Base-by-base conservation (phyloP, 805 yeast species). In the Ogataea naganishii region DNA sequence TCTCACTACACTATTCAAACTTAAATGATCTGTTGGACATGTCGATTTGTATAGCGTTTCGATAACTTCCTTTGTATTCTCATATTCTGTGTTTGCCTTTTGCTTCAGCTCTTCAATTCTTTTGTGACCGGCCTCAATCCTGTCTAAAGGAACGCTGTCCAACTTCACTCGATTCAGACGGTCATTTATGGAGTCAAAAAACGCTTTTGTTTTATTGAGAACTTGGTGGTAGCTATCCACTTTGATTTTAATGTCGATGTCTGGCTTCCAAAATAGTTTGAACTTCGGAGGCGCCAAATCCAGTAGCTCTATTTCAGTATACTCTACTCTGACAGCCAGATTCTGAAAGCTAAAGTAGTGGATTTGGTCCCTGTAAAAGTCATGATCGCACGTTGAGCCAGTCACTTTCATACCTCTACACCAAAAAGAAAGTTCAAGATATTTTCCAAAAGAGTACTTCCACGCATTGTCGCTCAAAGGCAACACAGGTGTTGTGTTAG, bases 381-480 rank as follows among this genome's bases (percentile, higher is more conserved):
- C 85, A 54, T 89, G 96, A 0, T 65, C 55, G 52, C 98, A 92
- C 14, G 68, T 64, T 2, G 55, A 44, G 1, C 79, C 80, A 31
- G 68, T 55, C 3, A 76, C 80, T 5, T 75, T 62, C 33, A 75
- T 60, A 10, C 70, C 62, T 22, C 74, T 58, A 32, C 80, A 72
- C 82, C 94, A 85, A 49, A 88, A 88, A 18, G 80, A 63, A 14
- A 88, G 60, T 57, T 92, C 97, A 15, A 92, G 60, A 49, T 82
- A 92, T 48, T 94, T 94, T 1, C 97, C 98, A 54, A 92, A 79
- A 0, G 97, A 89, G 39, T 77, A 78, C 46, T 79, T 85, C 79
- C 94, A 88, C 0, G 96, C 77, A 23, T 76, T 76, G 28, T 85
- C 89, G 43, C 82, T 80, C 79, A 94, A 74, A 13, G 83, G 82